Base-by-base conservation (phyloP, 257 asterid species). In the Nicotiana benthamiana region DNA sequence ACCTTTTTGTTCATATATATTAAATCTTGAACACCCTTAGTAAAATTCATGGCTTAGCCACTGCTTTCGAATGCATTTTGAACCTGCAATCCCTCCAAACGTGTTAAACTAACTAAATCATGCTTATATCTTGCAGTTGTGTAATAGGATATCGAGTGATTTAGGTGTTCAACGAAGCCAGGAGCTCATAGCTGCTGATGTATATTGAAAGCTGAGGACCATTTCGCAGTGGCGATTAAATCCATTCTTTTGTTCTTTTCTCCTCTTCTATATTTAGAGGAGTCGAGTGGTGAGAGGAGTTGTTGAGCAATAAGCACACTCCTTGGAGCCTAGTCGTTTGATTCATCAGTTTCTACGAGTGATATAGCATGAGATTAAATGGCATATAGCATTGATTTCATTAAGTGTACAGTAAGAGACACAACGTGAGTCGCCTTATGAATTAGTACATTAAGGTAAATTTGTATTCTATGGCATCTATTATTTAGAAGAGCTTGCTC, bases 91-190 rank as follows among this genome's bases (percentile, higher is more conserved):
- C 9, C 52, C 15, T 20, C 78, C 77, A 70, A 20, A 32, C 34
- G 11, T 60, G 26, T 36, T 53, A 43, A 64, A 70, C 43, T 24
- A 43, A 18, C 51, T 20, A 18, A 79, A 72, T n/a, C 54, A 61
- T 52, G 48, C 12, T 52, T 2, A 3, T 48, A 28, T 52, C 11
- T 1, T 84, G 89, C 97, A 95, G 99, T 81, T 95, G 86, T 95
- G 99, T 77, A 86, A 90, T 84, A 95, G 83, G 85, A 89, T 96
- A 81, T 89, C 97, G 0, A 83, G 76, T 81, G 97, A 96, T 84
- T 88, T 96, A 90, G 97, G 97, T 22, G 95, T 90, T 66, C 83
- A 92, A 9, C 86, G 75, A 83, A 87, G 88, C 78, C 87, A 83
- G 84, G 90, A 84, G 81, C 86, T 87, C 79, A 75, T 83, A 53